Percentiles rank a stretch among this genome's conserved stretches.
phyloP scores from a whole-genome alignment of 1,284 basidiomycete species.

The Trichosporon asahii region DNA sequence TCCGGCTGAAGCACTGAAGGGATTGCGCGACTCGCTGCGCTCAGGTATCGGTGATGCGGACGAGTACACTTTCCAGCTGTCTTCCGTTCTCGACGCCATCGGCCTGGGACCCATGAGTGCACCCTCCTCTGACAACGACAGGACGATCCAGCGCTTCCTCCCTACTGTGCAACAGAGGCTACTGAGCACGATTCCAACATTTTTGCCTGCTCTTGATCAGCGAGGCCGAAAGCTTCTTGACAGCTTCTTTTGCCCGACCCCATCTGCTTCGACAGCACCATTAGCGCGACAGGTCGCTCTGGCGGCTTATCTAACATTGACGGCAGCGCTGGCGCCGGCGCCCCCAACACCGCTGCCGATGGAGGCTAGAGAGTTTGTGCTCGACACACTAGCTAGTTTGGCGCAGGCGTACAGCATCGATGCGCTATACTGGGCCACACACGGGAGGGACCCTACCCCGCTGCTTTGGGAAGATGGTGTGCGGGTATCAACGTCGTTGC shows the following conservation, averaged over 20 bases:
- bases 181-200: slow-evolving; percentile 58
- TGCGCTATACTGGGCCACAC: slow-evolving; percentile 55
- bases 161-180: slow-evolving; percentile 36
- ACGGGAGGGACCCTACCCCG: slow-evolving; percentile 13
- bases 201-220: slow-evolving; percentile 62
- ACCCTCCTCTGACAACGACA: background rate
- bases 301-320: slow-evolving; percentile 34
- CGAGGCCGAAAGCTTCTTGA: slow-evolving; percentile 29
- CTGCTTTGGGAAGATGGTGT: slow-evolving; percentile 46
- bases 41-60: slow-evolving; percentile 31
- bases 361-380: slow-evolving; percentile 32
- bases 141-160: slow-evolving; percentile 29
- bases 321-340: slow-evolving; percentile 24
- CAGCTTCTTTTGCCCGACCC: slow-evolving; percentile 32
- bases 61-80: slow-evolving; percentile 22
- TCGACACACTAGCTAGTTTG: slow-evolving; percentile 58
- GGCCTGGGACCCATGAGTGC: slow-evolving; percentile 13
- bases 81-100: slow-evolving; percentile 8
- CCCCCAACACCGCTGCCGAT: slow-evolving; percentile 18
- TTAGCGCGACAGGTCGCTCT: slow-evolving; percentile 27
- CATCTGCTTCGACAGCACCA: background rate
- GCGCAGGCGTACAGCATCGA: slow-evolving; percentile 64
- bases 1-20: slow-evolving; percentile 2
- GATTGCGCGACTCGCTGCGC: slow-evolving; percentile 35
- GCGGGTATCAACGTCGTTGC: slow-evolving; percentile 29